Conservation (phyloP, 2,329 filamentous ascomycete genomes). For the Chaetomium globosum region DNA sequence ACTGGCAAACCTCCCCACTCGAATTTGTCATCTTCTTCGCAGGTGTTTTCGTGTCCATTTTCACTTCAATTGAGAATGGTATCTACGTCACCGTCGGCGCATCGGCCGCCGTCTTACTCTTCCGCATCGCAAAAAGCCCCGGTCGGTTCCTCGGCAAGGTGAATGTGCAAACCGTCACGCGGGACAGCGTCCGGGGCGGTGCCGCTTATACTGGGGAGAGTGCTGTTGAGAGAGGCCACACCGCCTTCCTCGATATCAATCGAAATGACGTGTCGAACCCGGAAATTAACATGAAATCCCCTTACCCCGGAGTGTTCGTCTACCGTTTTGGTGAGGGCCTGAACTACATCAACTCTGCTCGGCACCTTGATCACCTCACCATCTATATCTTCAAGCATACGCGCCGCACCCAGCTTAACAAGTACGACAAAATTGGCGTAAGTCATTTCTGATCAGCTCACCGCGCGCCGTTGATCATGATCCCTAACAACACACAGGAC, state of each 20-base stretch:
- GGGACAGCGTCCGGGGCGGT: neutral
- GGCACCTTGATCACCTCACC: conserved; percentile 79
- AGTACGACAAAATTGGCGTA: conserved; percentile 61
- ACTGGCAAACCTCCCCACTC: conserved; percentile 88
- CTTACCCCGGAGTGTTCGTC: conserved; percentile 91
- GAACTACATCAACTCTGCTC: conserved; percentile 92
- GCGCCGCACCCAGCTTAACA: conserved; percentile 71
- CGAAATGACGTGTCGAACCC: conserved; percentile 92
- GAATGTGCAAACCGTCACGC: conserved; percentile 54
- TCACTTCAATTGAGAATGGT: conserved; percentile 85
- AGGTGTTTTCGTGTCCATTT: conserved; percentile 87
- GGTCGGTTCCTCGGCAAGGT: conserved; percentile 86
- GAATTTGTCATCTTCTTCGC: conserved; percentile 92
- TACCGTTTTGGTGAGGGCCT: conserved; percentile 94
- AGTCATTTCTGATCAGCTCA: neutral
- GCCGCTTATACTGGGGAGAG: neutral
- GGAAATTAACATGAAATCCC: conserved; percentile 71
- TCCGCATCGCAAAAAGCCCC: conserved; percentile 77
- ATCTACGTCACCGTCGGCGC: conserved; percentile 84
- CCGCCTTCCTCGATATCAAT: conserved; percentile 83
- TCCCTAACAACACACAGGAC: conserved; percentile 51
- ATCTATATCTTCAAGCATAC: conserved; percentile 70
- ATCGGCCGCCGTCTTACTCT: conserved; percentile 77
- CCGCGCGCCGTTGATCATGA: neutral
- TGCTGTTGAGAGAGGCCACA: conserved; percentile 50